A percentile compares a stretch with the other conserved stretches of the same genome.
Conservation (phyloP, 495 filamentous ascomycete genomes). For the Tuber borchii region DNA sequence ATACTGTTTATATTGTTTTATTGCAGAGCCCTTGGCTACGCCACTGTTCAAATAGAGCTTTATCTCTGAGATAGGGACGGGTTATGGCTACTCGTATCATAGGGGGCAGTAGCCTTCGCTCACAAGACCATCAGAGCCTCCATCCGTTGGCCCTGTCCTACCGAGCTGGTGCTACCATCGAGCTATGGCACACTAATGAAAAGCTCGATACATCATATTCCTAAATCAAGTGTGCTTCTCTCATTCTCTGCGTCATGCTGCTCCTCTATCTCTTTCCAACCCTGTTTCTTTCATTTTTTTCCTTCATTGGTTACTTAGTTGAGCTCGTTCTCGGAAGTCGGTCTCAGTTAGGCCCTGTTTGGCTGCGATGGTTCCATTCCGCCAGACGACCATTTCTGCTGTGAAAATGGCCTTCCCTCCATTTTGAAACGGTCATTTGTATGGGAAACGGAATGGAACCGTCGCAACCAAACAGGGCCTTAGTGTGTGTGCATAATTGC, state of each 20-base stretch:
- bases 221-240: not conserved
- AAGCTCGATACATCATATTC: not conserved
- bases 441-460: too few species aligned
- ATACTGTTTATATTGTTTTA: not conserved
- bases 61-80: not conserved
- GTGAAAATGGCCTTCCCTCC: too few species aligned
- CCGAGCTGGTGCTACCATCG: not conserved
- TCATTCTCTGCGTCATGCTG: not conserved
- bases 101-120: not conserved
- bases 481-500: not conserved
- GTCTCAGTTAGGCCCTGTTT: too few species aligned
- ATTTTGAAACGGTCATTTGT: too few species aligned
- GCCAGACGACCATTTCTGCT: too few species aligned
- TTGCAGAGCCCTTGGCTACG: not conserved
- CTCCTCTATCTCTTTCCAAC: not conserved
- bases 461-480: too few species aligned
- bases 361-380: too few species aligned
- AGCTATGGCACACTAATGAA: not conserved
- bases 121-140: not conserved
- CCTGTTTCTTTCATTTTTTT: not conserved
- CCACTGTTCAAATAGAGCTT: not conserved
- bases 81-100: not conserved
- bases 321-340: not conserved
- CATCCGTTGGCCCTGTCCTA: not conserved
- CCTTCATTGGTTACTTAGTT: not conserved